Evolutionary conservation across 768 basidiomycete genomes (phyloP).

Genomic region (Chiua virens): DNA sequence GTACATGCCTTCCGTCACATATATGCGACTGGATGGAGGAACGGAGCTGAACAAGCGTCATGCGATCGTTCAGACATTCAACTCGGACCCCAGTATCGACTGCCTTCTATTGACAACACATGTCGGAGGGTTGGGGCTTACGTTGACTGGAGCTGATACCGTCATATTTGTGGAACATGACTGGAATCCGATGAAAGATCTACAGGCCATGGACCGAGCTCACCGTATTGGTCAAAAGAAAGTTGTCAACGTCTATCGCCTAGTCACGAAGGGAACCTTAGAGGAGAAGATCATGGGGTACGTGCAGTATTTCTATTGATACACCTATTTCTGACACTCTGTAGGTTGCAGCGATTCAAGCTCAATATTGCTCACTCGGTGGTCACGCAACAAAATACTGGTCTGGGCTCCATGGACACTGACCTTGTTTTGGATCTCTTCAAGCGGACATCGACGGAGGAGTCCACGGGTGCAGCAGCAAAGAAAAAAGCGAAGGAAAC

Average conservation of each 20-base stretch:
- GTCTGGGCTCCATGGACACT: conserved; percentile 93
- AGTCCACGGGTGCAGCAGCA: conserved; percentile 58
- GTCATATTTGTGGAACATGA: conserved; percentile 99
- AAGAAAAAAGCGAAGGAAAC: conserved; percentile 54
- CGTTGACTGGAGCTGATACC: conserved; percentile 96
- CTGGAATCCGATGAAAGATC: conserved; percentile 99
- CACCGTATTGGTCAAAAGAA: conserved; percentile 98
- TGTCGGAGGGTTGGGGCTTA: conserved; percentile 94
- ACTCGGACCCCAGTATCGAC: conserved; percentile 95
- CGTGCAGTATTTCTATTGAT: conserved; percentile 24
- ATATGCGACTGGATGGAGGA: conserved; percentile 95
- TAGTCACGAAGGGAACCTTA: conserved; percentile 94
- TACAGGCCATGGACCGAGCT: conserved; percentile 99
- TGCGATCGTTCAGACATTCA: conserved; percentile 97
- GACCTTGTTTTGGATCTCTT: conserved; percentile 96
- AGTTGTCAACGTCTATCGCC: conserved; percentile 96
- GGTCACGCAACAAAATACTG: conserved; percentile 96
- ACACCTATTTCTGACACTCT: conserved; percentile 4
- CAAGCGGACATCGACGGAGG: conserved; percentile 71
- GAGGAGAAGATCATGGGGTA: conserved; percentile 99
- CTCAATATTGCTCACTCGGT: conserved; percentile 96
- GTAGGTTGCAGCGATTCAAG: conserved; percentile 95
- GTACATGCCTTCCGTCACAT: conserved; percentile 94
- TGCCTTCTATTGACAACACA: conserved; percentile 94
- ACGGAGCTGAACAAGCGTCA: conserved; percentile 95